phyloP scores from a whole-genome alignment of 371 early-diverging fungal species.

The Dichotomocladium elegans region DNA sequence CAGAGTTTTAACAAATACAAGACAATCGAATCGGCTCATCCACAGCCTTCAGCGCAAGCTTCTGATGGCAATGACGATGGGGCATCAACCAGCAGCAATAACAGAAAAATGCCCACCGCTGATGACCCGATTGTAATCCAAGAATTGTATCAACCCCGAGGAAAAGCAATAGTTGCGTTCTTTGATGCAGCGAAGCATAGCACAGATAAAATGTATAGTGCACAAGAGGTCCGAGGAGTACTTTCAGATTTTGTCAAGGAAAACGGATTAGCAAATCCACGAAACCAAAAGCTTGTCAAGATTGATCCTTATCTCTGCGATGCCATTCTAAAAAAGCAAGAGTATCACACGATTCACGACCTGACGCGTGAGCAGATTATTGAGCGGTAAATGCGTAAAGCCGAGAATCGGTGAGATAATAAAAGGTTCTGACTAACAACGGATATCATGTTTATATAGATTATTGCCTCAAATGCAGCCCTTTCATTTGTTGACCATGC shows the following conservation, averaged over 20 bases:
- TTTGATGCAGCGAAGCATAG: conserved; percentile 51
- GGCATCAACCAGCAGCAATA: background rate
- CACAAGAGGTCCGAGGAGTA: conserved; percentile 49
- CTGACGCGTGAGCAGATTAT: conserved; percentile 56
- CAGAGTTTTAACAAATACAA: conserved; percentile 25
- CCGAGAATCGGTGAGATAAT: background rate
- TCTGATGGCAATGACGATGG: background rate
- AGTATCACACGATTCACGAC: conserved; percentile 48
- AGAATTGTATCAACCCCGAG: conserved; percentile 55
- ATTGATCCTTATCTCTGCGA: conserved; percentile 62
- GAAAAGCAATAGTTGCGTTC: conserved; percentile 32
- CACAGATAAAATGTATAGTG: conserved; percentile 51
- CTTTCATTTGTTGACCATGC: conserved; percentile 43
- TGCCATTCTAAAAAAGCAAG: conserved; percentile 55
- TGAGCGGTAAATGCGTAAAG: conserved; percentile 13
- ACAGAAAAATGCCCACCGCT: background rate
- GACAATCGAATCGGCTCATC: conserved; percentile 25
- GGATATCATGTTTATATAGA: conserved; percentile 5
- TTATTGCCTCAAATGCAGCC: conserved; percentile 53
- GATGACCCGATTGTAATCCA: conserved; percentile 23
- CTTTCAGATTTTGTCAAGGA: conserved; percentile 59
- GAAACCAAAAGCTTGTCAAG: conserved; percentile 54
- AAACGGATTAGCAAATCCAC: conserved; percentile 51
- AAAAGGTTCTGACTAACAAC: no score
- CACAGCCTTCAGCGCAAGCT: background rate